A percentile compares a stretch with the other conserved stretches of the same genome.
Conservation (phyloP, 2,329 filamentous ascomycete species). For the Neonectria faginata region DNA sequence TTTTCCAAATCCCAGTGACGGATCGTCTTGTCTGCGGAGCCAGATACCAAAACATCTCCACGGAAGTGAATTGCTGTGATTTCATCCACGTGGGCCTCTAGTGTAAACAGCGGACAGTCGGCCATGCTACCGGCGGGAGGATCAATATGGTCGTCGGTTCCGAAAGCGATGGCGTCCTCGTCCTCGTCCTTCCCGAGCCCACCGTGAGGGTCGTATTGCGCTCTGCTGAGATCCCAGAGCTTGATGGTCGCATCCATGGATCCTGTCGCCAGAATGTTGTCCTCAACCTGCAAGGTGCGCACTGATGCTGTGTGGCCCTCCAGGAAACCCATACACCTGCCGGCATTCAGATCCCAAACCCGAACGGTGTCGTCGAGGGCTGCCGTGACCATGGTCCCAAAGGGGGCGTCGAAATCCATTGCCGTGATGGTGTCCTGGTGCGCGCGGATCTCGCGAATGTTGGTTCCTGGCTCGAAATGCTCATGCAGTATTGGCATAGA, state of each 20-base stretch:
- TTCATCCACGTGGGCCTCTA: slow-evolving; percentile 92
- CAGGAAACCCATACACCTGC: slow-evolving; percentile 88
- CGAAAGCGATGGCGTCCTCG: slow-evolving; percentile 78
- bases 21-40: slow-evolving; percentile 96
- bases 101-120: slow-evolving; percentile 88
- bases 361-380: slow-evolving; percentile 92
- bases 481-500: slow-evolving; percentile 97
- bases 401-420: slow-evolving; percentile 96
- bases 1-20: slow-evolving; percentile 98
- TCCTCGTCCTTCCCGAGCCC: slow-evolving; percentile 71
- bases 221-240: slow-evolving; percentile 92
- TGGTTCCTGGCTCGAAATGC: slow-evolving; percentile 89
- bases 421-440: slow-evolving; percentile 91
- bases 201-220: slow-evolving; percentile 81
- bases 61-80: slow-evolving; percentile 94
- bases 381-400: slow-evolving; percentile 93
- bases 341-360: slow-evolving; percentile 96
- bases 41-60: slow-evolving; percentile 90
- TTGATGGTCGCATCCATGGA: slow-evolving; percentile 95
- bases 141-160: slow-evolving; percentile 77
- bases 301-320: slow-evolving; percentile 97
- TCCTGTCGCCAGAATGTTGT: slow-evolving; percentile 94
- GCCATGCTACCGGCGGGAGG: slow-evolving; percentile 83
- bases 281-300: slow-evolving; percentile 90
- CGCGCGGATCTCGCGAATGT: slow-evolving; percentile 88